phyloP scores from a whole-genome alignment of 2,329 filamentous ascomycete species.

The Trichophyton equinum region DNA sequence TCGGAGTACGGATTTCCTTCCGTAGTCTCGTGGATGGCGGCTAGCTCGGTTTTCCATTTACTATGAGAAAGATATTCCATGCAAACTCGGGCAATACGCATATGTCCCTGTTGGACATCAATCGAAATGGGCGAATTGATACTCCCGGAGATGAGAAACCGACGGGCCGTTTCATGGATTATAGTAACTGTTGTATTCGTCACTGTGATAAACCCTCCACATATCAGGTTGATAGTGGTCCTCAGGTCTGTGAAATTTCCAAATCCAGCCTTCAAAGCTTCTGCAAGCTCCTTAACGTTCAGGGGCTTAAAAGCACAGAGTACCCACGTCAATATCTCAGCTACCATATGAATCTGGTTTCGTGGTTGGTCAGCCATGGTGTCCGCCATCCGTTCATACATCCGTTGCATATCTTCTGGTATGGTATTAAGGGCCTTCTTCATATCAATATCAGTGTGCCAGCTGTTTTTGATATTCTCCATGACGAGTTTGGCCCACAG shows the following conservation, averaged over 20 bases:
- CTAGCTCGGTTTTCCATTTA: not conserved
- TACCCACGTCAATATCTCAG: conserved; percentile 18
- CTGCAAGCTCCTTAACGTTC: conserved; percentile 17
- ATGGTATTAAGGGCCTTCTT: conserved; percentile 14
- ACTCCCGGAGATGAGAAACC: conserved; percentile 14
- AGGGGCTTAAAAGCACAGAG: conserved; percentile 17
- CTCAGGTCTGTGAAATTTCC: conserved; percentile 14
- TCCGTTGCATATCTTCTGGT: conserved; percentile 18
- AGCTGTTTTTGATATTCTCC: conserved; percentile 11
- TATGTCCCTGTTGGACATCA: conserved; percentile 9
- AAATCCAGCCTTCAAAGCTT: conserved; percentile 17
- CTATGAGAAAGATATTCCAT: conserved; percentile 13
- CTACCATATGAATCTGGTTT: not conserved
- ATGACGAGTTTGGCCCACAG: conserved; percentile 23
- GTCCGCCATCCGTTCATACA: conserved; percentile 21
- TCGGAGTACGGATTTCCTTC: too few relatives aligned
- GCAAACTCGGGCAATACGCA: conserved; percentile 17
- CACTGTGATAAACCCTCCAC: conserved; percentile 20
- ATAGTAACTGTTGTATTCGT: conserved; percentile 15
- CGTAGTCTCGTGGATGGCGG: not conserved
- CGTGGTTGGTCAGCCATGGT: conserved; percentile 5
- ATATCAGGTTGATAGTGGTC: conserved; percentile 17
- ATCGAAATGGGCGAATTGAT: conserved; percentile 6
- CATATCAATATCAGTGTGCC: conserved; percentile 14
- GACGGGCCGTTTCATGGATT: conserved; percentile 20